These are phyloP conservation scores for Xylaria sp. DNA, from an alignment of 2,329 filamentous ascomycete species.

Conservation along the genomic window DNA sequence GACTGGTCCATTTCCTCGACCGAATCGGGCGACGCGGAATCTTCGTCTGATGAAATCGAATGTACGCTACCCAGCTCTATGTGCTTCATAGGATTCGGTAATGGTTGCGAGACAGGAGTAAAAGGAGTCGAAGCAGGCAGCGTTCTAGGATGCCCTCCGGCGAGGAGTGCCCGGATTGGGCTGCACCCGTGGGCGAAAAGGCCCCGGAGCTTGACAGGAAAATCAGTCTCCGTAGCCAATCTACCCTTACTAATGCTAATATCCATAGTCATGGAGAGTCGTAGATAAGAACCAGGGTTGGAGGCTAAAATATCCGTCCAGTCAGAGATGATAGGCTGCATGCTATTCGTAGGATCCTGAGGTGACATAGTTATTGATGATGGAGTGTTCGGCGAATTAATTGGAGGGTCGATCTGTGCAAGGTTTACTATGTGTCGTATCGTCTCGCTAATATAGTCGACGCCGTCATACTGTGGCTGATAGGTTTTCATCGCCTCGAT, in stretches of 20 bases:
- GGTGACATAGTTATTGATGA: slow-evolving; percentile 16
- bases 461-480: slow-evolving; percentile 58
- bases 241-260: slow-evolving; percentile 56
- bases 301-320: slow-evolving; percentile 57
- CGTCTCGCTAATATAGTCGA: slow-evolving; percentile 57
- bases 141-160: slow-evolving; percentile 21
- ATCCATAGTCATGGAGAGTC: slow-evolving; percentile 57
- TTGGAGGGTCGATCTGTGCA: slow-evolving; percentile 51
- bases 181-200: slow-evolving; percentile 54
- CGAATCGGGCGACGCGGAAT: slow-evolving; percentile 44
- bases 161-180: slow-evolving; percentile 50
- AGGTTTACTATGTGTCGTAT: slow-evolving; percentile 57
- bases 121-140: background rate
- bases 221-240: slow-evolving; percentile 54
- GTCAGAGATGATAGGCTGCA: slow-evolving; percentile 49
- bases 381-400: slow-evolving; percentile 22
- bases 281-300: slow-evolving; percentile 54
- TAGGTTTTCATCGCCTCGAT: slow-evolving; percentile 59
- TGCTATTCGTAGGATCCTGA: slow-evolving; percentile 12
- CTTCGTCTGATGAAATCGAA: slow-evolving; percentile 47
- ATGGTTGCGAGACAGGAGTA: slow-evolving; percentile 4
- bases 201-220: slow-evolving; percentile 53
- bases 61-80: slow-evolving; percentile 44
- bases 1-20: slow-evolving; percentile 25
- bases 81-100: slow-evolving; percentile 27